Evolutionary conservation across 768 basidiomycete genomes (phyloP), one percentile per base, ranked within the genome.

Genomic region (Termitomyces titanicus): DNA sequence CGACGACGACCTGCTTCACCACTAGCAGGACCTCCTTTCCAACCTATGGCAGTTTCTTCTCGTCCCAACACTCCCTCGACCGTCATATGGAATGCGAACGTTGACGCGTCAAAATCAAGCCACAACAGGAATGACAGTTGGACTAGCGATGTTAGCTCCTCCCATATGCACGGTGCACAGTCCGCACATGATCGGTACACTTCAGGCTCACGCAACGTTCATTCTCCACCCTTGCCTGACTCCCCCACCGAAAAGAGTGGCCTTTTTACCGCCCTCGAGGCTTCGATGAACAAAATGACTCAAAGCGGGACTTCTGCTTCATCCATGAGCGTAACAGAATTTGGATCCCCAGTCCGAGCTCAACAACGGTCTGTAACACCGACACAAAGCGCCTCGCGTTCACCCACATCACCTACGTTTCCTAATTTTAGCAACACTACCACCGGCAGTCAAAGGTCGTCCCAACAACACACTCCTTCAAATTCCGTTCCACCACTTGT

Each of bases 1-100:
- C 74, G 85, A 60, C 81, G 85, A 33, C 77, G 88, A 49, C 88
- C 89, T 47, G 79, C 79, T n/a, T 91, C 89, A 34, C 89, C 90
- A 5, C 75, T 89, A 34, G 80, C 86, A 31, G 78, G 75, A 25
- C 72, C 78, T 25, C 69, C 81, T 3, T 89, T 75, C 66, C 88
- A 86, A 68, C 78, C 84, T 6, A 74, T 87, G 72, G 62, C 79
- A 7, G 76, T 80, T 22, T 77, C 83, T 43, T 88, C 89, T 25
- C 82, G 84, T 29, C 85, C 86, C 31, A 70, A 72, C 27, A 82
- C 80, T 10, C 89, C 89, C 34, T 91, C 90, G 1, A 89, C 87
- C 66, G 78, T 89, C 50, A 80, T 82, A n/a, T 91, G 89, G 89
- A 82, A 77, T 50, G 54, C 73, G 22, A 70, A 59, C 66, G 63